phyloP scores from a whole-genome alignment of 2,329 filamentous ascomycete species.

The Trichoderma lentiforme region DNA sequence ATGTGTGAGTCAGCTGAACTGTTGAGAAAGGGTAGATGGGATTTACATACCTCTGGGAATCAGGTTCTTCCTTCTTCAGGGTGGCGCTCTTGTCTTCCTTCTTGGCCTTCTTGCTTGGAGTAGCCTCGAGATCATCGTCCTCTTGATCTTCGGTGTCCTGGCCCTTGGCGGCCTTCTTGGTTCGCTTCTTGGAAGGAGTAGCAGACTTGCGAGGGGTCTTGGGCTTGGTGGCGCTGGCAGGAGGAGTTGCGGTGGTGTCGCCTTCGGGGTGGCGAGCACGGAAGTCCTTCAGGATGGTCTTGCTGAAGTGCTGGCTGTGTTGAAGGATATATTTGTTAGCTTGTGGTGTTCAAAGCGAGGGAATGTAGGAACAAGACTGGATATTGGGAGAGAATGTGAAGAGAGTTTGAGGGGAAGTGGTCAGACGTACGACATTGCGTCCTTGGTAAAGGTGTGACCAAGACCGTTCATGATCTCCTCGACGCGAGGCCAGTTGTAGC shows the following conservation, averaged over 20 bases:
- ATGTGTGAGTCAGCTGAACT: background rate
- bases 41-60: background rate
- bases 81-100: constrained; percentile 22
- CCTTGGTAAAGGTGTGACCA: constrained; percentile 37
- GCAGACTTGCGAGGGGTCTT: constrained; percentile 14
- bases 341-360: background rate
- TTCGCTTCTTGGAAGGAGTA: constrained; percentile 22
- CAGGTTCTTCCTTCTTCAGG: constrained; percentile 22
- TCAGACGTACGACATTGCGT: constrained; percentile 37
- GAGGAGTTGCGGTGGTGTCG: background rate
- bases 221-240: background rate
- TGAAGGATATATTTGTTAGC: background rate
- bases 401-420: background rate
- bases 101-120: constrained; percentile 33
- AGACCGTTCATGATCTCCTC: constrained; percentile 31
- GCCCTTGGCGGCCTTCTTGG: background rate
- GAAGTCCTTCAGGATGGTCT: constrained; percentile 37
- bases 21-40: background rate
- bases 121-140: constrained; percentile 21
- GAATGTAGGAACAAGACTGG: background rate
- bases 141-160: background rate
- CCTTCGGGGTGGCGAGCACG: constrained; percentile 26
- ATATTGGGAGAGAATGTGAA: too few species aligned
- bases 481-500: constrained; percentile 35
- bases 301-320: constrained; percentile 39